Evolutionary conservation across 768 basidiomycete species (phyloP).

Genomic region (Cystobasidium ongulense): DNA sequence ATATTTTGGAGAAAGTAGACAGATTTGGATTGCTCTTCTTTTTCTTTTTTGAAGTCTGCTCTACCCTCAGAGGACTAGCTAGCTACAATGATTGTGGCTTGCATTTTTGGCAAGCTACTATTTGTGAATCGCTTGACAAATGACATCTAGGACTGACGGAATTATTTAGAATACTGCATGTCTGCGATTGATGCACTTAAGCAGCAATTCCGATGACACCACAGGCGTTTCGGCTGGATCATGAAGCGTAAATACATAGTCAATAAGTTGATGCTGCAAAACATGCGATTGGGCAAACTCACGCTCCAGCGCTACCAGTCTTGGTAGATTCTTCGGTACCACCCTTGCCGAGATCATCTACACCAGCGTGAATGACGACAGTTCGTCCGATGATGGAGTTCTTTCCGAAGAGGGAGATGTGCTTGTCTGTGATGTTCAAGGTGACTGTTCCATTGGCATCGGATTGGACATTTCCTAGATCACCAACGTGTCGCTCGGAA

Average conservation of each 20-base stretch:
- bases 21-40: neutral
- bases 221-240: conserved; percentile 60
- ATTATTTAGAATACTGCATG: too few relatives aligned
- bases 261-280: neutral
- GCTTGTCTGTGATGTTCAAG: conserved; percentile 55
- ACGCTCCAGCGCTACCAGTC: conserved; percentile 59
- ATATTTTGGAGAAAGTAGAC: neutral
- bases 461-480: conserved; percentile 60
- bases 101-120: too few relatives aligned
- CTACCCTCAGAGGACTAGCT: neutral
- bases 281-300: too few relatives aligned
- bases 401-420: conserved; percentile 62
- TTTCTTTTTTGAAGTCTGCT: neutral
- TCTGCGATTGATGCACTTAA: conserved; percentile 20
- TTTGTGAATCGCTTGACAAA: too few relatives aligned
- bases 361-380: conserved; percentile 60
- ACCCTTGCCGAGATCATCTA: conserved; percentile 69
- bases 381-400: conserved; percentile 64
- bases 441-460: conserved; percentile 56
- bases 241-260: neutral
- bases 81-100: too few relatives aligned
- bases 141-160: too few relatives aligned
- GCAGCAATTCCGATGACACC: conserved; percentile 61
- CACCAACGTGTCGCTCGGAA: conserved; percentile 57
- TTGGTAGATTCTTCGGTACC: conserved; percentile 60